These are phyloP conservation scores for Hylodesmum podocarpum DNA, from an alignment of 306 rosid genomes.

Conservation along the genomic window DNA sequence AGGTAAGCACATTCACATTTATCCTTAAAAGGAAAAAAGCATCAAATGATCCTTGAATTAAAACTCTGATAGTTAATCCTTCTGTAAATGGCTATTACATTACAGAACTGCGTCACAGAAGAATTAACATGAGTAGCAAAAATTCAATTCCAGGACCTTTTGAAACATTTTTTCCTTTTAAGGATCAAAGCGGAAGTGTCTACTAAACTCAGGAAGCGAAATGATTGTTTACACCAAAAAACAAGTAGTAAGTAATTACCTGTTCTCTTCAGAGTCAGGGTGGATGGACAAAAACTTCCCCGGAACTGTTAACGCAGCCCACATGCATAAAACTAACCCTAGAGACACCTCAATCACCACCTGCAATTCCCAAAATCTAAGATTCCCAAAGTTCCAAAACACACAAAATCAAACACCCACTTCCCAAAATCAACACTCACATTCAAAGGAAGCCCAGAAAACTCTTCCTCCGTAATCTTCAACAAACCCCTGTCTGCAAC, in stretches of 20 bases:
- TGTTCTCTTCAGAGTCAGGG: slow-evolving; percentile 80
- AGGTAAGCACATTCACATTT: no score
- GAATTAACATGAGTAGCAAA: no score
- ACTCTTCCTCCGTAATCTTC: slow-evolving; percentile 90
- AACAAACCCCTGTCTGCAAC: slow-evolving; percentile 72
- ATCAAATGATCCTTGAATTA: no score
- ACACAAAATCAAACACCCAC: background rate
- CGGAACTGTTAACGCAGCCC: slow-evolving; percentile 76
- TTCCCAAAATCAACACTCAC: slow-evolving; percentile 37
- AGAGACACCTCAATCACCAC: slow-evolving; percentile 62
- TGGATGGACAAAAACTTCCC: slow-evolving; percentile 75
- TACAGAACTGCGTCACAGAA: no score
- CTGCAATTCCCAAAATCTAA: slow-evolving; percentile 41
- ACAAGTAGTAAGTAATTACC: slow-evolving; percentile 45
- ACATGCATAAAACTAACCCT: slow-evolving; percentile 60
- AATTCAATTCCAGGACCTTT: no score
- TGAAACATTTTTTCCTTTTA: no score
- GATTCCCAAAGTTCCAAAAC: background rate
- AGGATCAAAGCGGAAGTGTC: no score
- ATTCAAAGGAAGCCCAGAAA: slow-evolving; percentile 74
- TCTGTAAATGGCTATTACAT: no score
- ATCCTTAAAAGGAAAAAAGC: no score
- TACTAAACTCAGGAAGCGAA: no score
- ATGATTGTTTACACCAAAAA: no score
- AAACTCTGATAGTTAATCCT: no score